Percentiles rank a stretch among this genome's conserved stretches.
phyloP scores from a whole-genome alignment of 1,284 basidiomycete species.

The Ganoderma resinaceum region DNA sequence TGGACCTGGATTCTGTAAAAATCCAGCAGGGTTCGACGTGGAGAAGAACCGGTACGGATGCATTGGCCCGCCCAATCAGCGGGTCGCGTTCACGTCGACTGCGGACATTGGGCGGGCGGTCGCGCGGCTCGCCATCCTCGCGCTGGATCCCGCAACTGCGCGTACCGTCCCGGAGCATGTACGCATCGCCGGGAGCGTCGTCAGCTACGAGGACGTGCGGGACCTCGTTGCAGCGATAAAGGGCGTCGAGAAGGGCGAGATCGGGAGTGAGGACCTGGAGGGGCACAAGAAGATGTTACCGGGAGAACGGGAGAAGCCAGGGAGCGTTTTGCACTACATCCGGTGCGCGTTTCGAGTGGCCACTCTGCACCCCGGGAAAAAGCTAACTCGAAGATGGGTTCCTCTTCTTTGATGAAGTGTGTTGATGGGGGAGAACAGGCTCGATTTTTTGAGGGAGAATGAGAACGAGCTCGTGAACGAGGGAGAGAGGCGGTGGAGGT shows the following conservation, averaged over 20 bases:
- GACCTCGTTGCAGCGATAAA: slow-evolving; percentile 14
- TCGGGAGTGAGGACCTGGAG: slow-evolving; percentile 19
- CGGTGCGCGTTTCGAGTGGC: not conserved
- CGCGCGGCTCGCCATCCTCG: slow-evolving; percentile 31
- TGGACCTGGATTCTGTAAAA: not conserved
- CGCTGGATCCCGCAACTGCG: slow-evolving; percentile 19
- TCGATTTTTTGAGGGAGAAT: not conserved
- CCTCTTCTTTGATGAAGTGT: not conserved
- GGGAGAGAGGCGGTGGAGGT: not conserved
- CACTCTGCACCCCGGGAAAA: not conserved
- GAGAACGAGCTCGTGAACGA: not conserved
- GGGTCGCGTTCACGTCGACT: slow-evolving; percentile 30
- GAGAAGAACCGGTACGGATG: slow-evolving; percentile 22
- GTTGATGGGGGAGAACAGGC: not conserved
- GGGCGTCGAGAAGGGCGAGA: slow-evolving; percentile 12
- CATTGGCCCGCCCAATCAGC: slow-evolving; percentile 24
- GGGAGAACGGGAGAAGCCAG: slow-evolving; percentile 1
- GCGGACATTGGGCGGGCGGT: slow-evolving; percentile 32
- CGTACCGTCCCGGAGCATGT: slow-evolving; percentile 28
- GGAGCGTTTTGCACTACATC: slow-evolving; percentile 8
- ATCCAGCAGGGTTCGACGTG: slow-evolving; percentile 33
- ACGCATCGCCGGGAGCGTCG: slow-evolving; percentile 24
- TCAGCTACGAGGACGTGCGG: slow-evolving; percentile 17
- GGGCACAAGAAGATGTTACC: slow-evolving; percentile 13
- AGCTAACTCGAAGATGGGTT: not conserved